phyloP scores from a whole-genome alignment of 202 grass and related monocot genomes.

The Digitaria exilis region DNA sequence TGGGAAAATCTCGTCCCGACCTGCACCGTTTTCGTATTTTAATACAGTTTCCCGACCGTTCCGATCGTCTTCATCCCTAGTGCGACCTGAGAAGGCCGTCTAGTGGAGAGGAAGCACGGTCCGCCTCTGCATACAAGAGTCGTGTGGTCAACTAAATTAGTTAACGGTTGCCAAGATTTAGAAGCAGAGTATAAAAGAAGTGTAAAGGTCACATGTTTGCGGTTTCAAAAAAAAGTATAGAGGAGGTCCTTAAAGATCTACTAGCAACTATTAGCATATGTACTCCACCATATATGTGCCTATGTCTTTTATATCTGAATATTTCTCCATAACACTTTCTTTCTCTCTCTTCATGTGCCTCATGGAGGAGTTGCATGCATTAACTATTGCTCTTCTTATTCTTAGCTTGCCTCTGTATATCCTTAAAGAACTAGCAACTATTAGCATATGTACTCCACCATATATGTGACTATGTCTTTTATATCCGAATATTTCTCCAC shows the following conservation, averaged over 20 bases:
- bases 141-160: constrained; percentile 22
- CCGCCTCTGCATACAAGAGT: too few species aligned
- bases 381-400: constrained; percentile 23
- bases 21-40: too few species aligned
- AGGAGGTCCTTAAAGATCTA: background rate
- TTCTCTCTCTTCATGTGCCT: background rate
- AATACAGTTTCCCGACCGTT: too few species aligned
- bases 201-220: constrained; percentile 21
- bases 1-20: too few species aligned
- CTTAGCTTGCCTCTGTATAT: too few species aligned
- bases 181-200: constrained; percentile 26
- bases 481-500: too few species aligned
- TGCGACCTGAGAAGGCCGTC: too few species aligned
- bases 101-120: too few species aligned
- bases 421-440: too few species aligned
- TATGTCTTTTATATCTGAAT: constrained; percentile 18
- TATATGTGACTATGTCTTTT: background rate
- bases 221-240: constrained; percentile 35
- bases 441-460: background rate
- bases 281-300: too few species aligned
- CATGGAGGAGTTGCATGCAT: constrained; percentile 35
- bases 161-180: background rate
- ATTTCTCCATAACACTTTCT: background rate
- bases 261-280: background rate
- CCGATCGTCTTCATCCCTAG: too few species aligned